phyloP scores from a whole-genome alignment of 2,329 filamentous ascomycete species.

The Penicillium brevicompactum region DNA sequence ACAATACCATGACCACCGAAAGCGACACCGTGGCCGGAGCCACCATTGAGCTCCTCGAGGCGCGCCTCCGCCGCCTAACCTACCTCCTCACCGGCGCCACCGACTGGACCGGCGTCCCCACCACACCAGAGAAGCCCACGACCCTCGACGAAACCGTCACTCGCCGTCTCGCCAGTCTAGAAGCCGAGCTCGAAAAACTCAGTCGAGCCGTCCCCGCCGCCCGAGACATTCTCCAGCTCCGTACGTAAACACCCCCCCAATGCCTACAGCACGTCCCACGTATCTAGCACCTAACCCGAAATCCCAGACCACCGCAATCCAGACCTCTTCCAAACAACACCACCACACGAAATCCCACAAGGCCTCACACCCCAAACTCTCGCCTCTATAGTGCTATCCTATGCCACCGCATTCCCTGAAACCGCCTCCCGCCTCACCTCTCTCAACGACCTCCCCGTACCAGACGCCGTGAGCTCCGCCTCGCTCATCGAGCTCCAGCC shows the following conservation, averaged over 20 bases:
- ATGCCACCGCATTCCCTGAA: constrained; percentile 49
- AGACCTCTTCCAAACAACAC: constrained; percentile 43
- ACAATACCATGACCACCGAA: constrained; percentile 36
- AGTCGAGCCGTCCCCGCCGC: constrained; percentile 41
- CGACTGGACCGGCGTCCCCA: constrained; percentile 43
- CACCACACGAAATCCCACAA: constrained; percentile 36
- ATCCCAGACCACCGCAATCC: constrained; percentile 42
- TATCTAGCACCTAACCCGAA: constrained; percentile 9
- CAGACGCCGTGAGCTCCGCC: constrained; percentile 44
- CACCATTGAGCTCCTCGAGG: constrained; percentile 48
- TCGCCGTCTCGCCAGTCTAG: constrained; percentile 41
- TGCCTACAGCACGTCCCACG: neutral
- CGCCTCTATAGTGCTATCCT: constrained; percentile 46
- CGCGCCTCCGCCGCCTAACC: constrained; percentile 46
- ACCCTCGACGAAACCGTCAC: constrained; percentile 42
- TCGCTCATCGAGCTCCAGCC: constrained; percentile 46
- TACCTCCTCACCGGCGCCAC: constrained; percentile 48
- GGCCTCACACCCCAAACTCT: constrained; percentile 40
- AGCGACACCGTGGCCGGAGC: constrained; percentile 39
- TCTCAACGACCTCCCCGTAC: constrained; percentile 50
- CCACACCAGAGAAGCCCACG: constrained; percentile 35
- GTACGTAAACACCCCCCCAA: constrained; percentile 33
- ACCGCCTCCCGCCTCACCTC: constrained; percentile 52
- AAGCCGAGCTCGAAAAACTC: constrained; percentile 41
- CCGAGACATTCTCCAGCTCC: constrained; percentile 45